A percentile compares a stretch with the other conserved stretches of the same genome.
These are phyloP conservation scores for Trichoderma semiorbis DNA, from an alignment of 2,329 filamentous ascomycete species.

Conservation along the genomic window DNA sequence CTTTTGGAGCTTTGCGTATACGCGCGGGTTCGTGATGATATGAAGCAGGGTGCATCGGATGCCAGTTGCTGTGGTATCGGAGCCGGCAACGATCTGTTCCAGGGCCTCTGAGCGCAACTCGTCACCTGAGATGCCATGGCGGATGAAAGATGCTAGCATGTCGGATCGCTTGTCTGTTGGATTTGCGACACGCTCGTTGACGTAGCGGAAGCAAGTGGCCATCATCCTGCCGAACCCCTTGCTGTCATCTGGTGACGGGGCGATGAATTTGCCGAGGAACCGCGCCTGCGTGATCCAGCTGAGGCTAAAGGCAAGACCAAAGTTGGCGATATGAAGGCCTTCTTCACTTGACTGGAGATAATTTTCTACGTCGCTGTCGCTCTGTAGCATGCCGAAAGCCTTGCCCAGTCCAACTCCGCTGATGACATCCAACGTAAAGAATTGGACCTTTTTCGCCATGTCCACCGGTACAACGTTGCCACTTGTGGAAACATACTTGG, in stretches of 20 bases:
- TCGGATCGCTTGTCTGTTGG: constrained; percentile 31
- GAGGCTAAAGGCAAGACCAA: constrained; percentile 28
- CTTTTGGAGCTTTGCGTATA: constrained; percentile 43
- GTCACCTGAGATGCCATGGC: constrained; percentile 35
- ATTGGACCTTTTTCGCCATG: constrained; percentile 45
- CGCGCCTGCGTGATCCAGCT: constrained; percentile 30
- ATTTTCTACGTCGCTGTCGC: constrained; percentile 43
- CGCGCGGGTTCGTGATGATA: constrained; percentile 46
- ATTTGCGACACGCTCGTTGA: constrained; percentile 22
- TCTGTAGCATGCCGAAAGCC: constrained; percentile 45
- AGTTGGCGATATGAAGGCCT: constrained; percentile 28
- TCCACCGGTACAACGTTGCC: constrained; percentile 37
- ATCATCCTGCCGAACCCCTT: constrained; percentile 37
- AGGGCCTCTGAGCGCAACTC: constrained; percentile 33
- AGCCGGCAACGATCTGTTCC: constrained; percentile 43
- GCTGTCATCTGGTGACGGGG: constrained; percentile 28
- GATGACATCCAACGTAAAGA: constrained; percentile 53
- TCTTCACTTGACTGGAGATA: constrained; percentile 37
- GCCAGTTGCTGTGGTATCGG: constrained; percentile 45
- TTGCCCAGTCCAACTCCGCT: constrained; percentile 48
- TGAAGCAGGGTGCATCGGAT: constrained; percentile 49
- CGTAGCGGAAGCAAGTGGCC: constrained; percentile 26
- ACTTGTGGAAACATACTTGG: constrained; percentile 40
- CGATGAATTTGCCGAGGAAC: constrained; percentile 27
- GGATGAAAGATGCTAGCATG: constrained; percentile 43